Percentiles rank a stretch among this genome's conserved stretches.
These are phyloP conservation scores for Elsinoe necatrix DNA, from an alignment of 2,329 filamentous ascomycete genomes.

Conservation along the genomic window DNA sequence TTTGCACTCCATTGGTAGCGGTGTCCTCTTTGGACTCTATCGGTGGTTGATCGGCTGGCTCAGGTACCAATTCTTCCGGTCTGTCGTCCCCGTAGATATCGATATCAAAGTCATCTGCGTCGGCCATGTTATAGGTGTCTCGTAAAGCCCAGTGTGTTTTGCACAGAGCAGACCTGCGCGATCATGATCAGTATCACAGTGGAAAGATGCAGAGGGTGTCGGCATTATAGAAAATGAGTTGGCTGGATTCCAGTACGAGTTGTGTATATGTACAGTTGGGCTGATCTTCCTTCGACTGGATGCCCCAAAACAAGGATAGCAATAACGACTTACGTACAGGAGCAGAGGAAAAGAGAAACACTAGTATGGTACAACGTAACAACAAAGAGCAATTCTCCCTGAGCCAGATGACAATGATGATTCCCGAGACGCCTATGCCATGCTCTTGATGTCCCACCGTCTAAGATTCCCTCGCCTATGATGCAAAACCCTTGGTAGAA, in stretches of 20 bases:
- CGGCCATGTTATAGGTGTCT: conserved; percentile 31
- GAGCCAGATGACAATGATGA: background rate
- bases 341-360: background rate
- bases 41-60: conserved; percentile 14
- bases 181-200: conserved; percentile 3
- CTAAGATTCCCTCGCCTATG: no score
- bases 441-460: background rate
- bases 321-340: conserved; percentile 2
- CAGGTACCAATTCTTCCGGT: conserved; percentile 19
- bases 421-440: background rate
- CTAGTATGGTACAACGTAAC: background rate
- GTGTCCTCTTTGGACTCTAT: conserved; percentile 16
- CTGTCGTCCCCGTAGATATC: conserved; percentile 59
- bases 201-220: background rate
- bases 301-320: background rate
- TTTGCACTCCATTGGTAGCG: conserved; percentile 26
- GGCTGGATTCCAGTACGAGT: background rate
- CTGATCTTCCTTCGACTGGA: background rate
- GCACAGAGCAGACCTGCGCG: background rate
- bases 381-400: background rate
- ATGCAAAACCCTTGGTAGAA: no score
- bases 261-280: background rate
- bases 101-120: conserved; percentile 63
- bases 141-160: no score
- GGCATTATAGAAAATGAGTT: background rate